Conservation (phyloP, 768 basidiomycete genomes). For the Leccinum imitatum region DNA sequence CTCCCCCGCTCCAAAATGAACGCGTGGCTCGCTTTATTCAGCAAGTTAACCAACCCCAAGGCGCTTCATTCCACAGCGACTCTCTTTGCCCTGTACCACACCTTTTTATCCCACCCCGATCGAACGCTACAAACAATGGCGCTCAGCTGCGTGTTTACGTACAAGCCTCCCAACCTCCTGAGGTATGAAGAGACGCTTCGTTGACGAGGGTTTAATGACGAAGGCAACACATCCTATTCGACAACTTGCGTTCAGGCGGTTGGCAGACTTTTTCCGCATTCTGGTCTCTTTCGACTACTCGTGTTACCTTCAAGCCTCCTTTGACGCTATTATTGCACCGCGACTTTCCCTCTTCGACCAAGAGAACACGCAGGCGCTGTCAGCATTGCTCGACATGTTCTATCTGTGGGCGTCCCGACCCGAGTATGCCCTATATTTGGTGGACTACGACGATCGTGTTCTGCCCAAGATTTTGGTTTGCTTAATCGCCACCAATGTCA, state of each 20-base stretch:
- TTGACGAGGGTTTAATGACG: slow-evolving; percentile 28
- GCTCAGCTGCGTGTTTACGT: slow-evolving; percentile 77
- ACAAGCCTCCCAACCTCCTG: slow-evolving; percentile 61
- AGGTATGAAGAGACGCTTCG: slow-evolving; percentile 63
- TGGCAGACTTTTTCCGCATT: slow-evolving; percentile 84
- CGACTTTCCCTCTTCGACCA: slow-evolving; percentile 52
- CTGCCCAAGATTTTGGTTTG: slow-evolving; percentile 82
- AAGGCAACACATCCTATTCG: slow-evolving; percentile 62
- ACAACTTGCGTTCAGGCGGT: slow-evolving; percentile 79
- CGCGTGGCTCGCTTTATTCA: slow-evolving; percentile 81
- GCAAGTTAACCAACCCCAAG: slow-evolving; percentile 93
- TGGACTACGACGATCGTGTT: slow-evolving; percentile 63
- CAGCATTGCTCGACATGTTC: slow-evolving; percentile 3
- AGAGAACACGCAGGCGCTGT: not conserved
- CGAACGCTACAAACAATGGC: slow-evolving; percentile 71
- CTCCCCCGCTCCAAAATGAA: slow-evolving; percentile 62
- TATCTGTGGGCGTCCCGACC: slow-evolving; percentile 66
- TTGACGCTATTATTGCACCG: slow-evolving; percentile 74
- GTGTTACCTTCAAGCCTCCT: slow-evolving; percentile 66
- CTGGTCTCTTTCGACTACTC: slow-evolving; percentile 73
- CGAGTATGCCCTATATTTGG: slow-evolving; percentile 61
- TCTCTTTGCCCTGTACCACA: slow-evolving; percentile 63
- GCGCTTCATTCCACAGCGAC: slow-evolving; percentile 69
- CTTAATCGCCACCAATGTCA: slow-evolving; percentile 79
- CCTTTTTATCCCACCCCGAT: slow-evolving; percentile 85